Conservation (phyloP, 441 rosid species). For the Gossypium davidsonii region DNA sequence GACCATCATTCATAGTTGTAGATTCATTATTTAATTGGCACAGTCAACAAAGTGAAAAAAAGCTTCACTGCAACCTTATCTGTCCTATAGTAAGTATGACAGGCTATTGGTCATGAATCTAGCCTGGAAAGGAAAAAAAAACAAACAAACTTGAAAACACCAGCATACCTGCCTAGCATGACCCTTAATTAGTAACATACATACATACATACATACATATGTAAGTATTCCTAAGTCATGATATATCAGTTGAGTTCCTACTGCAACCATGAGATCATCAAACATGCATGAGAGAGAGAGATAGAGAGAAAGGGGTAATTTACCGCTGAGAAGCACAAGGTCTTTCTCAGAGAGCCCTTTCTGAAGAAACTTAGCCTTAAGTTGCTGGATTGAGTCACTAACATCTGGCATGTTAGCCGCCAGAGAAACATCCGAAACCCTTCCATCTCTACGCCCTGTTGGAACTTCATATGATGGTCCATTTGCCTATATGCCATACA, state of each 20-base stretch:
- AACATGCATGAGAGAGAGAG: slow-evolving; percentile 19
- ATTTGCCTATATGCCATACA: slow-evolving; percentile 36
- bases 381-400: slow-evolving; percentile 44
- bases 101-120: not conserved
- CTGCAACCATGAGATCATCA: slow-evolving; percentile 16
- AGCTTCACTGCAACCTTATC: not conserved
- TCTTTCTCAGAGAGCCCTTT: slow-evolving; percentile 63
- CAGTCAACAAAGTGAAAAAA: slow-evolving; percentile 2
- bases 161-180: not conserved
- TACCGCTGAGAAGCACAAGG: slow-evolving; percentile 62
- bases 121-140: not conserved
- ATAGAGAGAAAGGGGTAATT: not conserved
- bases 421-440: slow-evolving; percentile 35
- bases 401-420: slow-evolving; percentile 62
- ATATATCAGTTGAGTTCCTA: slow-evolving; percentile 25
- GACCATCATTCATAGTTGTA: not conserved
- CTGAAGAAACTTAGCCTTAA: slow-evolving; percentile 43
- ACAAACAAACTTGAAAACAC: not conserved
- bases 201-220: not conserved
- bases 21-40: not conserved
- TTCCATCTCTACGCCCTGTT: slow-evolving; percentile 74
- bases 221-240: slow-evolving; percentile 11
- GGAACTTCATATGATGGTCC: slow-evolving; percentile 64
- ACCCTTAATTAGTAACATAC: not conserved
- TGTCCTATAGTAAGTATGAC: not conserved